Conservation (phyloP, 495 filamentous ascomycete species). For the Neurospora sp. region DNA sequence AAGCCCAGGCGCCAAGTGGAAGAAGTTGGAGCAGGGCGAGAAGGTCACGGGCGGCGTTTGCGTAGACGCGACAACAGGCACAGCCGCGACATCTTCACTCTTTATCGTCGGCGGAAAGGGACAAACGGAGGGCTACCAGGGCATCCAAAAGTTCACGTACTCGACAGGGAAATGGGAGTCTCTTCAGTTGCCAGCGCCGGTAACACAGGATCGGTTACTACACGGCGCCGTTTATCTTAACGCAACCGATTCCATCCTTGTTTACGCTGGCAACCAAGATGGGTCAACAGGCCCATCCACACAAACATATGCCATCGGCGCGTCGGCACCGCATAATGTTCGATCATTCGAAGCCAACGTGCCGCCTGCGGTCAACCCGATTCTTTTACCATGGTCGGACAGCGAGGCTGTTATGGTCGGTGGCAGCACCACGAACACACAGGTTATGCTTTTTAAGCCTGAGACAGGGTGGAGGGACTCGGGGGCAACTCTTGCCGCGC, state of each 20-base stretch:
- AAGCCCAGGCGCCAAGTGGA: constrained; percentile 60
- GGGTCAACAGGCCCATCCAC: constrained; percentile 45
- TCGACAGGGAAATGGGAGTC: constrained; percentile 65
- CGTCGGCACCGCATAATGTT: constrained; percentile 48
- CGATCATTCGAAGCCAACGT: constrained; percentile 42
- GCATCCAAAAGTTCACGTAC: constrained; percentile 81
- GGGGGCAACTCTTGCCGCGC: constrained; percentile 46
- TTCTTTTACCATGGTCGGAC: constrained; percentile 68
- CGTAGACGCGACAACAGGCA: constrained; percentile 54
- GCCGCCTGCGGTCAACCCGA: constrained; percentile 54
- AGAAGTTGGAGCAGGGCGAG: constrained; percentile 48
- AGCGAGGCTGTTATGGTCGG: constrained; percentile 67
- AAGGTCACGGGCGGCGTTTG: constrained; percentile 67
- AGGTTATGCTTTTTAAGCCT: constrained; percentile 54
- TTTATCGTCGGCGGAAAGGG: constrained; percentile 76
- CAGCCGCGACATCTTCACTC: constrained; percentile 45
- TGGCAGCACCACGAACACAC: constrained; percentile 53
- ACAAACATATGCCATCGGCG: constrained; percentile 65
- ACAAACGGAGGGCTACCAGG: constrained; percentile 47
- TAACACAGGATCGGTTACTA: constrained; percentile 56
- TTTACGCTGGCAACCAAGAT: constrained; percentile 69
- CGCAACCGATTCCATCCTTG: constrained; percentile 56
- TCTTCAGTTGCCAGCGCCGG: constrained; percentile 39
- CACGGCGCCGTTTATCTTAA: constrained; percentile 74
- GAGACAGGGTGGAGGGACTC: constrained; percentile 51